Evolutionary conservation across 2,329 filamentous ascomycete species (phyloP).

Genomic region (Juglanconis juglandina): DNA sequence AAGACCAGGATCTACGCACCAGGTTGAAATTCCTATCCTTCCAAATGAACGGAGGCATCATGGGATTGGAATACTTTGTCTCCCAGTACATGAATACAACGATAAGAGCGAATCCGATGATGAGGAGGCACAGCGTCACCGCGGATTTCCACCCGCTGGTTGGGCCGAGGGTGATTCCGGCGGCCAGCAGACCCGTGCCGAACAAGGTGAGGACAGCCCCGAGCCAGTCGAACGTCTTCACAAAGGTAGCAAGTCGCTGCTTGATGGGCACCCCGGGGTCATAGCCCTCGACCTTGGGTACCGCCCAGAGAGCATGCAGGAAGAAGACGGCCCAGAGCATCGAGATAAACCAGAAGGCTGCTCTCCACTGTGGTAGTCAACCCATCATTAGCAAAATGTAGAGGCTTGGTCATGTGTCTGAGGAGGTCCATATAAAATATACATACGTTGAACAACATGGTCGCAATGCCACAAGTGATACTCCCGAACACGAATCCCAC

Average conservation of each 20-base stretch:
- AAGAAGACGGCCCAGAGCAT: conserved; percentile 62
- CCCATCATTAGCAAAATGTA: background rate
- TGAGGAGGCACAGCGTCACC: conserved; percentile 60
- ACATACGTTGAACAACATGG: conserved; percentile 47
- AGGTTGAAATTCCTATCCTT: conserved; percentile 63
- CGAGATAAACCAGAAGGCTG: conserved; percentile 58
- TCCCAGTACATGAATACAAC: conserved; percentile 62
- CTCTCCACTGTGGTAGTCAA: conserved; percentile 47
- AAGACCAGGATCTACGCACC: conserved; percentile 32
- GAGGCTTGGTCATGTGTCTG: background rate
- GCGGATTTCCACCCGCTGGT: conserved; percentile 59
- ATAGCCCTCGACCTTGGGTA: conserved; percentile 52
- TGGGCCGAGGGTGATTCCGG: conserved; percentile 56
- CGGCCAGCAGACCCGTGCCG: conserved; percentile 64
- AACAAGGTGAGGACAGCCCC: conserved; percentile 59
- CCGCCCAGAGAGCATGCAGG: conserved; percentile 55
- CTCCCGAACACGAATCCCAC: conserved; percentile 41
- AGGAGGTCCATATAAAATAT: background rate
- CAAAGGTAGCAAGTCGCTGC: conserved; percentile 34
- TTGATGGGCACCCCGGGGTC: conserved; percentile 35
- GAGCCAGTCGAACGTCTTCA: conserved; percentile 58
- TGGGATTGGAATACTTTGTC: conserved; percentile 43
- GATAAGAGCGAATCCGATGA: conserved; percentile 56
- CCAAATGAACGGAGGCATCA: conserved; percentile 56
- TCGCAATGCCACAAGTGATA: conserved; percentile 60